A percentile compares a stretch with the other conserved stretches of the same genome.
Conservation (phyloP, 805 yeast genomes). For the Alloascoidea hylecoeti region DNA sequence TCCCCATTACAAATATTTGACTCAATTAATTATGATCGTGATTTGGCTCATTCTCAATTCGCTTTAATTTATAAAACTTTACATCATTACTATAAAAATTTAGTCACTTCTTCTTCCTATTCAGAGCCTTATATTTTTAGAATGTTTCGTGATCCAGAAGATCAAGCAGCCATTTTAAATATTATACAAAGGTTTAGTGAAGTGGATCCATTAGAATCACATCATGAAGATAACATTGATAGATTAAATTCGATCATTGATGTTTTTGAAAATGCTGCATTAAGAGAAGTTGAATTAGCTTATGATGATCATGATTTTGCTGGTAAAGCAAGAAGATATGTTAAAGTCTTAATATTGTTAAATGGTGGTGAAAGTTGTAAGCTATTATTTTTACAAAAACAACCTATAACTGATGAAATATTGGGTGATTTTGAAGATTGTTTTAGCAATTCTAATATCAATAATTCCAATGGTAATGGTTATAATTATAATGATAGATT, state of each 20-base stretch:
- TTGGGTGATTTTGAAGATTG: constrained; percentile 3
- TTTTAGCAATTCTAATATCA: constrained; percentile 1
- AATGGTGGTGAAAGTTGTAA: constrained; percentile 20
- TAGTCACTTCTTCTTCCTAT: constrained; percentile 24
- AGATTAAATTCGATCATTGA: constrained; percentile 42
- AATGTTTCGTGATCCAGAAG: constrained; percentile 31
- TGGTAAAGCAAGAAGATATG: constrained; percentile 18
- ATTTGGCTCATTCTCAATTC: constrained; percentile 24
- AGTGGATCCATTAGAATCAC: constrained; percentile 16
- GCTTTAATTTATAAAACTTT: constrained; percentile 23
- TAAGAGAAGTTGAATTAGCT: constrained; percentile 52
- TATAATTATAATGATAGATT: constrained; percentile 7
- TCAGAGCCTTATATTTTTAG: constrained; percentile 30
- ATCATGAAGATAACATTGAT: constrained; percentile 19
- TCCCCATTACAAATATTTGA: constrained; percentile 23
- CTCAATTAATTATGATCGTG: constrained; percentile 13
- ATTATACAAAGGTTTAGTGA: constrained; percentile 25
- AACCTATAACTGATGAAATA: constrained; percentile 8
- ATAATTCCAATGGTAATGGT: constrained; percentile 2
- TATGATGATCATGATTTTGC: constrained; percentile 31
- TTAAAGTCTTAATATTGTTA: constrained; percentile 15
- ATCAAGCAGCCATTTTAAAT: constrained; percentile 31
- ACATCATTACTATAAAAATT: constrained; percentile 30
- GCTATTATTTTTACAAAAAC: constrained; percentile 15
- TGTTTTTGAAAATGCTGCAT: constrained; percentile 55